Percentiles rank a stretch among this genome's conserved stretches.
These are phyloP conservation scores for Kodamaea fukazawae DNA, from an alignment of 805 yeast genomes.

Conservation along the genomic window DNA sequence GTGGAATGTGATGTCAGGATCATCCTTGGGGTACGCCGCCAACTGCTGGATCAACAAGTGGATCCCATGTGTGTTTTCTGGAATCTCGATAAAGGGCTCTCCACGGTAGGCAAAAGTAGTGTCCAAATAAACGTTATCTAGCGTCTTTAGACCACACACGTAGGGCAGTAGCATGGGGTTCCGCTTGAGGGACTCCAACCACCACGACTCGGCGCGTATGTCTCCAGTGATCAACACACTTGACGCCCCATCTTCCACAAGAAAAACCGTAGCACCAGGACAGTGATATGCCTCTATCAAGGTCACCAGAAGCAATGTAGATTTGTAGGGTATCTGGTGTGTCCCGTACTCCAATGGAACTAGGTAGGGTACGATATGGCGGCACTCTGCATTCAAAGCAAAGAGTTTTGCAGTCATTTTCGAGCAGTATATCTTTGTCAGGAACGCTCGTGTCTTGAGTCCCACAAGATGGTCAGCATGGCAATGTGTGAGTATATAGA, in stretches of 20 bases:
- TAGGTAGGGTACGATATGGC: slow-evolving; percentile 18
- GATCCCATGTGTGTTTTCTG: slow-evolving; percentile 42
- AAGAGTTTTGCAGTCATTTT: slow-evolving; percentile 33
- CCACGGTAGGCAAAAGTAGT: slow-evolving; percentile 51
- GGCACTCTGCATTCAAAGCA: slow-evolving; percentile 16
- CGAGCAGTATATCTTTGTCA: slow-evolving; percentile 48
- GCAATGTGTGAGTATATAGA: slow-evolving; percentile 46
- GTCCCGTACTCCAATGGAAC: slow-evolving; percentile 19
- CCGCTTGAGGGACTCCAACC: slow-evolving; percentile 35
- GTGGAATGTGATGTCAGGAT: slow-evolving; percentile 36
- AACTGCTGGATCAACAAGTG: slow-evolving; percentile 30
- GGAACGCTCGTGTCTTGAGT: slow-evolving; percentile 35
- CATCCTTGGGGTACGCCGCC: slow-evolving; percentile 41
- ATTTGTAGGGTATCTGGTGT: slow-evolving; percentile 1
- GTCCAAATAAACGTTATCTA: slow-evolving; percentile 52
- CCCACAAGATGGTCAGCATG: slow-evolving; percentile 58
- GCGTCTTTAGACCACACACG: slow-evolving; percentile 22
- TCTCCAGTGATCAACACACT: slow-evolving; percentile 57
- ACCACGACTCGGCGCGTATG: slow-evolving; percentile 54
- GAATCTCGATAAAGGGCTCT: slow-evolving; percentile 48
- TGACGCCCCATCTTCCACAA: slow-evolving; percentile 33
- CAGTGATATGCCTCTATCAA: slow-evolving; percentile 55
- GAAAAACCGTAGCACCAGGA: slow-evolving; percentile 57
- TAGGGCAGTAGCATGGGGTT: slow-evolving; percentile 45
- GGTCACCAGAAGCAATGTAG: slow-evolving; percentile 33